These are phyloP conservation scores for Yarrowia sp. DNA, from an alignment of 805 yeast genomes.

Conservation along the genomic window DNA sequence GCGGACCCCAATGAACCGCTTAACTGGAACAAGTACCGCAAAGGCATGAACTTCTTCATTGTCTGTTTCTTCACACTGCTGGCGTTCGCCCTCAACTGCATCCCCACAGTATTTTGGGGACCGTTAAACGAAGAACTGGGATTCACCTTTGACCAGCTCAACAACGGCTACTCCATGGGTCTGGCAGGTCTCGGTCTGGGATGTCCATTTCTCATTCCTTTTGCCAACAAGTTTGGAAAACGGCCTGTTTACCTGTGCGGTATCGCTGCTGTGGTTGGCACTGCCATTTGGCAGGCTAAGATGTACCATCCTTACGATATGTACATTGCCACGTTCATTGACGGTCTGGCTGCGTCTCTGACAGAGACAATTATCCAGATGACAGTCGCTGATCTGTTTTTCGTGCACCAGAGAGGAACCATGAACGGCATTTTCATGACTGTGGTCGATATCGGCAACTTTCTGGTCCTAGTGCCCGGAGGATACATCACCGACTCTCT, in stretches of 20 bases:
- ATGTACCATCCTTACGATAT: slow-evolving; percentile 40
- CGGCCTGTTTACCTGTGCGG: slow-evolving; percentile 41
- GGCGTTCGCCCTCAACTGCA: slow-evolving; percentile 35
- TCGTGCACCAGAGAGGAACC: slow-evolving; percentile 45
- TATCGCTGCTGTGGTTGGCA: slow-evolving; percentile 34
- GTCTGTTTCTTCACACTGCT: slow-evolving; percentile 40
- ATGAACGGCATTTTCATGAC: slow-evolving; percentile 45
- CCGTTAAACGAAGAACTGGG: slow-evolving; percentile 40
- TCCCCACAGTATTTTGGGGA: slow-evolving; percentile 41
- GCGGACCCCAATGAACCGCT: slow-evolving; percentile 41
- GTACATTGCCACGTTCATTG: slow-evolving; percentile 40
- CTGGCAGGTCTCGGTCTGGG: slow-evolving; percentile 41
- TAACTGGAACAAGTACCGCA: slow-evolving; percentile 40
- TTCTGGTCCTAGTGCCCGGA: slow-evolving; percentile 44
- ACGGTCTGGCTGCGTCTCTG: slow-evolving; percentile 39
- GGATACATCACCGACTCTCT: slow-evolving; percentile 44
- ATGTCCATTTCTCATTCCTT: slow-evolving; percentile 42
- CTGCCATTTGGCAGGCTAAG: slow-evolving; percentile 40
- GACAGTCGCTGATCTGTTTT: slow-evolving; percentile 44
- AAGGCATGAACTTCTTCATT: slow-evolving; percentile 33
- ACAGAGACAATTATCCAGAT: slow-evolving; percentile 44
- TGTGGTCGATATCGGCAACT: slow-evolving; percentile 45
- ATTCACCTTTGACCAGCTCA: slow-evolving; percentile 39
- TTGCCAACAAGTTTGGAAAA: slow-evolving; percentile 41
- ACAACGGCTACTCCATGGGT: slow-evolving; percentile 40